Conservation (phyloP, 805 yeast genomes). For the Lipomyces kockii region DNA sequence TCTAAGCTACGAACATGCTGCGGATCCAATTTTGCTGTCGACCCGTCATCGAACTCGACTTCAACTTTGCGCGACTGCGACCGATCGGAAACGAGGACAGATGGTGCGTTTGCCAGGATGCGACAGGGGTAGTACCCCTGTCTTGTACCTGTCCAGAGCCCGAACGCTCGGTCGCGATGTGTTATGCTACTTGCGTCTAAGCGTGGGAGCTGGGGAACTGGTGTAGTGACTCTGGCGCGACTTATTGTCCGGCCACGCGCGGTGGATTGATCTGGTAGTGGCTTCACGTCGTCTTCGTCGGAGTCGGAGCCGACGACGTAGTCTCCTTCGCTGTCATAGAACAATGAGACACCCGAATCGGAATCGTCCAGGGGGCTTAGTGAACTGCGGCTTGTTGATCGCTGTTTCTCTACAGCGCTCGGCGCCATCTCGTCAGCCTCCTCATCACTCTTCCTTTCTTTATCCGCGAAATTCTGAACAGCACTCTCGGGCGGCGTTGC, state of each 20-base stretch:
- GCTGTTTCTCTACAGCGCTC: not conserved
- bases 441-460: conserved; percentile 6
- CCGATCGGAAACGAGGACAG: not conserved
- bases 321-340: not conserved
- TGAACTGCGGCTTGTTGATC: not conserved
- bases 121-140: conserved; percentile 22
- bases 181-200: not conserved
- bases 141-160: conserved; percentile 22
- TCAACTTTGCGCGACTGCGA: conserved; percentile 1
- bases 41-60: conserved; percentile 25
- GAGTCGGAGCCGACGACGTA: not conserved
- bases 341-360: not conserved
- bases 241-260: not conserved
- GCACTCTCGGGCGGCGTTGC: not conserved
- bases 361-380: not conserved
- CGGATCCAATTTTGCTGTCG: conserved; percentile 7
- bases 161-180: conserved; percentile 16
- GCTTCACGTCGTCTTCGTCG: not conserved
- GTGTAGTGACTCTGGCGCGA: not conserved
- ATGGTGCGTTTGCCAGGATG: not conserved
- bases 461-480: not conserved
- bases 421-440: conserved; percentile 11
- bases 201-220: not conserved
- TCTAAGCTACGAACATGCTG: conserved; percentile 21
- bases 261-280: not conserved